These are phyloP conservation scores for Annulohypoxylon maeteangense DNA, from an alignment of 495 filamentous ascomycete genomes.

Conservation along the genomic window DNA sequence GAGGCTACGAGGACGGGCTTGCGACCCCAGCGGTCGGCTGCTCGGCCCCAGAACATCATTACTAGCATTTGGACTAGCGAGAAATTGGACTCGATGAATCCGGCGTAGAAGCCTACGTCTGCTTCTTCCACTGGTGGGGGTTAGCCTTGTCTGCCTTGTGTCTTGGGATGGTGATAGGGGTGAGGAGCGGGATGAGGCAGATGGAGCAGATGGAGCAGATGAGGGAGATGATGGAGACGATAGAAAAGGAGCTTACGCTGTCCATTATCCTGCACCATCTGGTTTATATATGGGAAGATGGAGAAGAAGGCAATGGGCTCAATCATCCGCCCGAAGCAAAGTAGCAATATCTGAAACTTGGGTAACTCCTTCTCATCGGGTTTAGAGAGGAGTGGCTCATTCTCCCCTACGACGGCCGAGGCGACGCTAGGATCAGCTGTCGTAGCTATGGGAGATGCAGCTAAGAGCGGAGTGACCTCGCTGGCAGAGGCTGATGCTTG, in stretches of 20 bases:
- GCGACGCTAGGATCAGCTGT: conserved; percentile 29
- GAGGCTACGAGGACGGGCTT: conserved; percentile 74
- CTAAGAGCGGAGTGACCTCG: conserved; percentile 54
- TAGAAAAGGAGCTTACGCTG: conserved; percentile 32
- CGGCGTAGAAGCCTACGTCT: conserved; percentile 77
- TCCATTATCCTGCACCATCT: conserved; percentile 73
- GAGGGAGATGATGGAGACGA: not conserved
- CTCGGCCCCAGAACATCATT: conserved; percentile 68
- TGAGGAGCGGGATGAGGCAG: too few relatives aligned
- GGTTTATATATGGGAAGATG: conserved; percentile 79
- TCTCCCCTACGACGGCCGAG: conserved; percentile 32
- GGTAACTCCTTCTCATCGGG: conserved; percentile 61
- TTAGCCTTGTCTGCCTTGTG: too few relatives aligned
- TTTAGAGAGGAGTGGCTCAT: conserved; percentile 35
- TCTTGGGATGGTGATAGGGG: too few relatives aligned
- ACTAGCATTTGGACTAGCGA: conserved; percentile 71
- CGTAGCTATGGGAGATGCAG: conserved; percentile 32
- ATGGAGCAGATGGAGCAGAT: too few relatives aligned
- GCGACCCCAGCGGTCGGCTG: conserved; percentile 72
- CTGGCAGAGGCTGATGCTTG: conserved; percentile 14
- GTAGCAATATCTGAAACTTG: conserved; percentile 66
- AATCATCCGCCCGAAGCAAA: conserved; percentile 75
- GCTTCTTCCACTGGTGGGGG: conserved; percentile 55
- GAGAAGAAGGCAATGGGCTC: conserved; percentile 80
- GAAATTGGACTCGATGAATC: conserved; percentile 78